A percentile compares a stretch with the other conserved stretches of the same genome.
phyloP scores from a whole-genome alignment of 2,329 filamentous ascomycete species.

The Onygenales sp. region DNA sequence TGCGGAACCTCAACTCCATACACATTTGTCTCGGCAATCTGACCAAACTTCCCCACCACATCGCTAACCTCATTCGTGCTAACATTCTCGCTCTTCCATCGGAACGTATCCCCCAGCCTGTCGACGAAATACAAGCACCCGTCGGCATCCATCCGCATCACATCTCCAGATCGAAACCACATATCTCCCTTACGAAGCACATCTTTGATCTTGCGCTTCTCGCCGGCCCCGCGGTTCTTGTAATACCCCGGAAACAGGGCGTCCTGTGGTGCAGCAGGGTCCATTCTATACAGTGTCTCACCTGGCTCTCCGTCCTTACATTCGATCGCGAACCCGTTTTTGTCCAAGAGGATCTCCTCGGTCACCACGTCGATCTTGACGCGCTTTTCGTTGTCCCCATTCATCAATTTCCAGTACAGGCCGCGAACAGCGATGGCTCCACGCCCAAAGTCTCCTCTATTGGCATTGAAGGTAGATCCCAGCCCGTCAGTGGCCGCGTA shows the following conservation, averaged over 20 bases:
- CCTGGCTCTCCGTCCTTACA: neutral
- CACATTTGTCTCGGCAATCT: constrained; percentile 57
- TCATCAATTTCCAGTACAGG: neutral
- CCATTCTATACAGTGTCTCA: neutral
- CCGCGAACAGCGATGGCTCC: constrained; percentile 1
- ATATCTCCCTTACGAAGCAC: constrained; percentile 2
- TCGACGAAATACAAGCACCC: constrained; percentile 4
- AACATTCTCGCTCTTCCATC: constrained; percentile 57
- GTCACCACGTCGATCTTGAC: constrained; percentile 3
- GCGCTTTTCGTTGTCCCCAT: constrained; percentile 1
- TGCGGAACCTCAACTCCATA: constrained; percentile 52
- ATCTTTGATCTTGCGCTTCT: constrained; percentile 1
- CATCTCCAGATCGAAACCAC: constrained; percentile 3
- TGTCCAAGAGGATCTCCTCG: neutral
- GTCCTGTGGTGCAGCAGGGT: constrained; percentile 1
- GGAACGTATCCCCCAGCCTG: constrained; percentile 50
- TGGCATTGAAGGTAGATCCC: constrained; percentile 1
- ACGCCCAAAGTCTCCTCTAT: neutral
- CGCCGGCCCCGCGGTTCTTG: neutral
- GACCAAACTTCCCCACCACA: constrained; percentile 44
- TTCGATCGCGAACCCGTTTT: constrained; percentile 1
- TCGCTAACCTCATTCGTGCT: constrained; percentile 53
- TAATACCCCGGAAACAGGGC: neutral
- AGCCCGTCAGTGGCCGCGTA: constrained; percentile 31
- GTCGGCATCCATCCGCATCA: constrained; percentile 1